Base-by-base conservation (phyloP, 768 basidiomycete genomes). In the Lactifluus echinatus region DNA sequence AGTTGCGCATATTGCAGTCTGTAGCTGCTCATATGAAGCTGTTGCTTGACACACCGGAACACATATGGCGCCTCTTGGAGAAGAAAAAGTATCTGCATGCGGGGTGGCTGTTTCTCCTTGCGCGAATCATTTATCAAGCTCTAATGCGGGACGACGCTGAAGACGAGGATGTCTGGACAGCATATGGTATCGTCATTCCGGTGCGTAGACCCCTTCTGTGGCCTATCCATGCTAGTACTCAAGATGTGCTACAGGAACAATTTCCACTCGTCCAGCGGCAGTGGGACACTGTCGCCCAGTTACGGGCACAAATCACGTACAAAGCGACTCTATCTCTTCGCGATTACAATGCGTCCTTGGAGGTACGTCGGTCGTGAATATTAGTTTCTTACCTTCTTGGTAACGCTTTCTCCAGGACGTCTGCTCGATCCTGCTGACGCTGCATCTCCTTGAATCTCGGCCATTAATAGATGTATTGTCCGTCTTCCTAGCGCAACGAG, bases 41-140 rank as follows among this genome's bases (percentile, higher is more conserved):
- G n/a, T 77, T 96, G 17, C 72, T 96, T 6, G 93, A 96, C 70
- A 85, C 90, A 8, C 92, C 93, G 7, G 93, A 96, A 68, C 85
- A 93, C 70, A 71, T 96, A 21, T 96, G 93, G 88, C 79, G 88
- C 3, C 75, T 93, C 52, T 80, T 95, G 56, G 89, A 94, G 65
- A 76, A 80, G 50, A 85, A 87, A 65, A 78, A 80, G 55, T 93
- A 87, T 64, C 77, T 93, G 28, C 76, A 85, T 33, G 93, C 93
- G 6, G 84, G 90, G 14, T 94, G 88, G 87, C 70, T 95, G 46
- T 94, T 92, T 71, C 77, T 93, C 15, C 75, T 95, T 19, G 80
- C 91, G 8, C 80, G 92, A 5, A 90, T 93, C 0, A 89, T 93
- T 8, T 84, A 93, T 68, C 83, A 84, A 50, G 79, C 85, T 10